Percentiles rank a stretch among this genome's conserved stretches.
phyloP scores from a whole-genome alignment of 805 yeast genomes.

The Pichia cabralensis region DNA sequence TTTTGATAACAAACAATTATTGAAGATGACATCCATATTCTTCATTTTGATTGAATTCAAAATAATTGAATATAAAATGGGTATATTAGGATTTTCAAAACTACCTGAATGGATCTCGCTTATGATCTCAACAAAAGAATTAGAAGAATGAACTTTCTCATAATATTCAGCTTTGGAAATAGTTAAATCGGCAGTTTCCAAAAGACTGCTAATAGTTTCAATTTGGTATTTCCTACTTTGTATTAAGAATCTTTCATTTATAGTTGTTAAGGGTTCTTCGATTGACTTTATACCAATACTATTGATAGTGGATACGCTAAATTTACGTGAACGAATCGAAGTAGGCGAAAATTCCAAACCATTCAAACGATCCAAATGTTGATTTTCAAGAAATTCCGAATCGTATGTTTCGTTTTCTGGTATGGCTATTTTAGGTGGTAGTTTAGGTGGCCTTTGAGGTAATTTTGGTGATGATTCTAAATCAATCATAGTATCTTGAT shows the following conservation, averaged over 20 bases:
- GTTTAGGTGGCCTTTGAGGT: slow-evolving; percentile 2
- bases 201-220: slow-evolving; percentile 5
- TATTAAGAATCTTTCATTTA: slow-evolving; percentile 7
- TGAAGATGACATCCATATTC: too few species aligned
- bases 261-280: background rate
- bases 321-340: slow-evolving; percentile 1
- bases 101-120: slow-evolving; percentile 15
- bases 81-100: slow-evolving; percentile 14
- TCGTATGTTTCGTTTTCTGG: too few species aligned
- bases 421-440: too few species aligned
- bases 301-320: background rate
- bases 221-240: slow-evolving; percentile 11
- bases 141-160: slow-evolving; percentile 13
- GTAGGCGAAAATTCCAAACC: slow-evolving; percentile 6
- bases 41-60: slow-evolving; percentile 9
- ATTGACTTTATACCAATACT: background rate
- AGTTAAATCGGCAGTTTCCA: slow-evolving; percentile 7
- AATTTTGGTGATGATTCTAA: slow-evolving; percentile 1
- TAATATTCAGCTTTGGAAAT: slow-evolving; percentile 14
- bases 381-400: too few species aligned
- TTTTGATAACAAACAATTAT: too few species aligned
- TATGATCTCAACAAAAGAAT: slow-evolving; percentile 14
- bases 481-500: too few species aligned
- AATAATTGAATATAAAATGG: slow-evolving; percentile 13
- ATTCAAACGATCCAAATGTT: slow-evolving; percentile 6